Conservation (phyloP, 306 rosid genomes). For the Vicia sativa region DNA sequence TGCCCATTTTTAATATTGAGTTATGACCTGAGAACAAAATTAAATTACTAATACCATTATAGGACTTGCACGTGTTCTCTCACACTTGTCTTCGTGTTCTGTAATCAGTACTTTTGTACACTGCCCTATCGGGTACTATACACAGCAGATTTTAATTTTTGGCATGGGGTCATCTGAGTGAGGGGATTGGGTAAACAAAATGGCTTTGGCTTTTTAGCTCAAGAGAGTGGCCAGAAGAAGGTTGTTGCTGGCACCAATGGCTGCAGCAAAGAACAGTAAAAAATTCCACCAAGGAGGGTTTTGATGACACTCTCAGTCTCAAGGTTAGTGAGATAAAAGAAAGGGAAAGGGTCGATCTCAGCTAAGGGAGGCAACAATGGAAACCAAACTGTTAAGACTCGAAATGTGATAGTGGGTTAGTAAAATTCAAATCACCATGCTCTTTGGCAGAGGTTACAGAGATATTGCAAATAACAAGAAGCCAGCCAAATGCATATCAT, state of each 20-base stretch:
- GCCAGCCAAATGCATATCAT: slow-evolving; percentile 22
- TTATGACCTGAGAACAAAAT: slow-evolving; percentile 7
- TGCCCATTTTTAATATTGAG: neutral
- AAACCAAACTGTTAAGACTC: neutral
- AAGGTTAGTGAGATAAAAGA: neutral
- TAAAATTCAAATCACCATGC: slow-evolving; percentile 8
- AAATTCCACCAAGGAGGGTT: slow-evolving; percentile 9
- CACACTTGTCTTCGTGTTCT: neutral
- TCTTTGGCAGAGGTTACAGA: slow-evolving; percentile 5
- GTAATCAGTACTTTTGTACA: neutral
- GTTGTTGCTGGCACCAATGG: neutral
- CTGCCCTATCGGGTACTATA: neutral
- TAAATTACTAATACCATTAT: neutral
- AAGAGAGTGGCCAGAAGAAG: slow-evolving; percentile 12
- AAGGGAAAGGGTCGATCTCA: neutral
- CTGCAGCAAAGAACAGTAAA: neutral
- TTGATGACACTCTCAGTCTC: slow-evolving; percentile 6
- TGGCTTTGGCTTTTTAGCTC: neutral
- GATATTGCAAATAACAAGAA: slow-evolving; percentile 16
- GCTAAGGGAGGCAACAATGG: slow-evolving; percentile 6
- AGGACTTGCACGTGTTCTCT: slow-evolving; percentile 7
- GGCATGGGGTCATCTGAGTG: neutral
- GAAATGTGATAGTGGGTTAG: neutral
- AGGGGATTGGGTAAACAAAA: neutral
- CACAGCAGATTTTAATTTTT: slow-evolving; percentile 5